Evolutionary conservation across 768 basidiomycete species (phyloP).

Genomic region (Naganishia vaughanmartiniae): DNA sequence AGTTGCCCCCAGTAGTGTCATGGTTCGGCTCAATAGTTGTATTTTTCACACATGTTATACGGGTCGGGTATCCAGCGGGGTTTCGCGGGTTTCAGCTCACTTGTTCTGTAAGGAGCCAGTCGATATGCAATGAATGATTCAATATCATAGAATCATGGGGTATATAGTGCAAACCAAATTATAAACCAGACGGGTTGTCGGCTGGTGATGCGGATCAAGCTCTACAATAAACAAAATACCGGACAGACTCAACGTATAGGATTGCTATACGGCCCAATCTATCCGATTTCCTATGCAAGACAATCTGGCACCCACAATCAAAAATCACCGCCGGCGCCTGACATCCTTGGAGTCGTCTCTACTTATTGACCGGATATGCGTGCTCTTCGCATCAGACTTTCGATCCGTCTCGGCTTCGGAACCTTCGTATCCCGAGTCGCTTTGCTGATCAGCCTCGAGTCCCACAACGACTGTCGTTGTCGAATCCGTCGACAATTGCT

Average conservation of each 20-base stretch:
- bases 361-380: conserved; percentile 7
- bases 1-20: not conserved
- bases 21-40: not conserved
- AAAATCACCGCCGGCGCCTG: conserved; percentile 14
- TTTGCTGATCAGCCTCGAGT: conserved; percentile 24
- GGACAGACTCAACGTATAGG: not conserved
- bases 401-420: conserved; percentile 26
- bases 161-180: not conserved
- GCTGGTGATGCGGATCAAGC: not conserved
- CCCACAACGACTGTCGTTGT: not conserved
- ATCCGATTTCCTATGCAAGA: not conserved
- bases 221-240: not conserved
- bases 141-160: conserved; percentile 1
- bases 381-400: conserved; percentile 12
- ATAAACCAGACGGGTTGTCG: not conserved
- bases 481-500: not conserved
- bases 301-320: not conserved
- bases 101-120: not conserved
- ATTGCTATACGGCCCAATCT: not conserved
- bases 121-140: not conserved
- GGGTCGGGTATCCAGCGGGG: not conserved
- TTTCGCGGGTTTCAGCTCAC: not conserved
- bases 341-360: conserved; percentile 16
- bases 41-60: not conserved
- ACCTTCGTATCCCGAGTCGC: conserved; percentile 33